Evolutionary conservation across 495 filamentous ascomycete genomes (phyloP), one percentile per base, ranked within the genome.

Genomic region (Penicillium ochrochloron): DNA sequence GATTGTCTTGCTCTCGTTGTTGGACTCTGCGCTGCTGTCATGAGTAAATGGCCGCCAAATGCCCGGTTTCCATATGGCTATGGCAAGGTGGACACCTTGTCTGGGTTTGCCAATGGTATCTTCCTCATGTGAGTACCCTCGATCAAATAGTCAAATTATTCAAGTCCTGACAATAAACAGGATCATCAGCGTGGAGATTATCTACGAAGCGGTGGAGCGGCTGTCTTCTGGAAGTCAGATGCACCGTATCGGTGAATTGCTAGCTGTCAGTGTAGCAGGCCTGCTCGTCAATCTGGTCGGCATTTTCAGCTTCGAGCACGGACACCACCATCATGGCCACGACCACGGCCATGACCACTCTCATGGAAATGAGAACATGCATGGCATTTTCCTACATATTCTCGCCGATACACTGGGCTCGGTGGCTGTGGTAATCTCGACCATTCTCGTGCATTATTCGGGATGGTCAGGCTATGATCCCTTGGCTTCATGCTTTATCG

Each of bases 351-450:
- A 96, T 70, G 87, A 85, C 44, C 88, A 77, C 66, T 70, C 64
- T 61, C 92, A 96, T 74, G 91, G 91, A 59, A 97, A 96, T 73
- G 96, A 99, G 69, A 99, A 99, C 70, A 98, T 99, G 96, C 88
- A 94, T 64, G 95, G 95, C n/a, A 98, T 99, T 64, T 99, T 94
- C 79, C 80, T 99, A 10, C 95, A 99, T 70, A 91, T 99, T 59
- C 82, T 98, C 5, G 96, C 94, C 10, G 95, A 99, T 73, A 96
- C 96, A 0, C 86, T 98, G 21, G 95, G 95, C 14, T 97, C 93
- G 39, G 91, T 93, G 17, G 94, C 94, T 14, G 95, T 99, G 51
- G 96, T 99, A 59, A 88, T 94, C 48, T 97, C 93, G 12, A 98
- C 95, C 5, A 78, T 92, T 0, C 82, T 97, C 3, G 94, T 96